phyloP scores from a whole-genome alignment of 306 rosid species.

The Alnus rubra region DNA sequence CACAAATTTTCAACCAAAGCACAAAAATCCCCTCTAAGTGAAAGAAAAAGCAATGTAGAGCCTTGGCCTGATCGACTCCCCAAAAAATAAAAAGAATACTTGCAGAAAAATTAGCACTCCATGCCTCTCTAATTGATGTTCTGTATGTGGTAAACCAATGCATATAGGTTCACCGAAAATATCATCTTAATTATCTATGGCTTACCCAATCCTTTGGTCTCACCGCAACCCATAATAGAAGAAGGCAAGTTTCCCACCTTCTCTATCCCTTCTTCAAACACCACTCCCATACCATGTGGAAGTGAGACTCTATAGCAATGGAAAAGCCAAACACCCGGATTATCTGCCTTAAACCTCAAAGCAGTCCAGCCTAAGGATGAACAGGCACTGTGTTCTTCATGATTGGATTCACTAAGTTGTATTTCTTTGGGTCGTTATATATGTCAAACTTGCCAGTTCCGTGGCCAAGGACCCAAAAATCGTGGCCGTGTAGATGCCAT shows the following conservation, averaged over 20 bases:
- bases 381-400: conserved; percentile 82
- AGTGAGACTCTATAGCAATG: conserved; percentile 89
- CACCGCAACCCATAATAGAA: conserved; percentile 85
- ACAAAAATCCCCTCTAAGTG: no score
- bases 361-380: conserved; percentile 89
- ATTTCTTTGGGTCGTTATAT: conserved; percentile 45
- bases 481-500: conserved; percentile 65
- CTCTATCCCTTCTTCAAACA: conserved; percentile 77
- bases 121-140: no score
- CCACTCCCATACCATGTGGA: conserved; percentile 86
- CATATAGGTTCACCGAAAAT: no score
- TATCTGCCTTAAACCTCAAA: conserved; percentile 66
- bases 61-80: no score
- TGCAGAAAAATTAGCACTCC: no score
- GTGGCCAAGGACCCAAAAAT: conserved; percentile 57
- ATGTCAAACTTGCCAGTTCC: conserved; percentile 51
- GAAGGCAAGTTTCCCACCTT: conserved; percentile 61
- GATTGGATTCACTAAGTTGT: conserved; percentile 76
- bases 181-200: conserved; percentile 29
- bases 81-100: no score
- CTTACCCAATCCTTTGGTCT: conserved; percentile 31
- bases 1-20: no score
- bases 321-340: conserved; percentile 90
- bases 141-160: no score
- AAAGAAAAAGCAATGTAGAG: no score